phyloP scores from a whole-genome alignment of 2,329 filamentous ascomycete species.

The Trichoderma breve region DNA sequence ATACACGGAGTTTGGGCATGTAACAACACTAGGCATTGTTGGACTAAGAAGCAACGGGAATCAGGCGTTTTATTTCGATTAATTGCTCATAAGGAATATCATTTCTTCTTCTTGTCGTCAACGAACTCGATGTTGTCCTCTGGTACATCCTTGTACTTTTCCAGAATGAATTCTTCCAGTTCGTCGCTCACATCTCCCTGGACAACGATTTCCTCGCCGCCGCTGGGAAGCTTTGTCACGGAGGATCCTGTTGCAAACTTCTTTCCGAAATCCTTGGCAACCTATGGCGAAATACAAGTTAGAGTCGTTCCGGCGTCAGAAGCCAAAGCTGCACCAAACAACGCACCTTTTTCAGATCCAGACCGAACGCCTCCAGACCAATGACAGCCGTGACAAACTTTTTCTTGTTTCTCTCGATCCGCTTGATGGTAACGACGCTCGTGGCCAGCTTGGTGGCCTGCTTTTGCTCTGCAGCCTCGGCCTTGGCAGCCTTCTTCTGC shows the following conservation, averaged over 20 bases:
- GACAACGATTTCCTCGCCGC: conserved; percentile 94
- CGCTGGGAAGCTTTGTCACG: conserved; percentile 83
- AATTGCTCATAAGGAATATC: conserved; percentile 27
- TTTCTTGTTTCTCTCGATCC: conserved; percentile 96
- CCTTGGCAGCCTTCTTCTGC: conserved; percentile 94
- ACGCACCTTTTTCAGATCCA: conserved; percentile 82
- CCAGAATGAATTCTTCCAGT: conserved; percentile 83
- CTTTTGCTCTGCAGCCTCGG: conserved; percentile 80
- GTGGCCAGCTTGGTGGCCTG: conserved; percentile 79
- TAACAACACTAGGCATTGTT: conserved; percentile 15
- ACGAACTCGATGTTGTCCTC: conserved; percentile 94
- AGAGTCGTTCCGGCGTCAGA: neutral
- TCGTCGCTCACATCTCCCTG: conserved; percentile 97
- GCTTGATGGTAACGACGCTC: conserved; percentile 86
- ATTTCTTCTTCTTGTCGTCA: conserved; percentile 91
- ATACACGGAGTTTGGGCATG: conserved; percentile 20
- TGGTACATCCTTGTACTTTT: conserved; percentile 86
- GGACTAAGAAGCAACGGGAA: neutral
- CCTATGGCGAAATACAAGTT: conserved; percentile 32
- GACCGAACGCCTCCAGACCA: conserved; percentile 83
- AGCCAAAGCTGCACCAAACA: neutral
- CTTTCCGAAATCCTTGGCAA: conserved; percentile 95
- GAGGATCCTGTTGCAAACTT: conserved; percentile 94
- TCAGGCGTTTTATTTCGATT: neutral
- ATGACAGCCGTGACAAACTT: conserved; percentile 94